Evolutionary conservation across 768 basidiomycete species (phyloP).

Genomic region (Podaxis rugospora): DNA sequence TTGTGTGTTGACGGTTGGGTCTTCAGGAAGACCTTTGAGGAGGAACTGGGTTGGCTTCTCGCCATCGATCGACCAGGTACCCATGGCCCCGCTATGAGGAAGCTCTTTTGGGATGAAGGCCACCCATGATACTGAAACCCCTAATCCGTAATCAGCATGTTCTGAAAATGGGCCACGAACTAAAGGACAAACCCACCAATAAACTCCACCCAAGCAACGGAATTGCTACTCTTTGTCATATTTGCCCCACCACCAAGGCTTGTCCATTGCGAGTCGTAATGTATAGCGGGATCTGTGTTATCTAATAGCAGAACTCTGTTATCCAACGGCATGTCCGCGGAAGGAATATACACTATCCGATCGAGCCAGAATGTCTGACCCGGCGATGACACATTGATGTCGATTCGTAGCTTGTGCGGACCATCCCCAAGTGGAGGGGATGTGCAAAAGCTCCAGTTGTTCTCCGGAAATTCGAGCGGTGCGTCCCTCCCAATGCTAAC

Average conservation of each 20-base stretch:
- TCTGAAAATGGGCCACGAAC: constrained; percentile 10
- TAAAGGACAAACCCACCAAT: constrained; percentile 15
- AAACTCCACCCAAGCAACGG: constrained; percentile 19
- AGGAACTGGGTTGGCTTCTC: constrained; percentile 14
- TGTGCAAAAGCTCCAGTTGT: constrained; percentile 22
- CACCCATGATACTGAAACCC: constrained; percentile 11
- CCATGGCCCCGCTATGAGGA: constrained; percentile 7
- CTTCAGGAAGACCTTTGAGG: constrained; percentile 16
- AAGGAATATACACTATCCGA: constrained; percentile 22
- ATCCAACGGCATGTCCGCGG: constrained; percentile 15
- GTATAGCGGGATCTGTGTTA: constrained; percentile 17
- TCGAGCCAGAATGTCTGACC: constrained; percentile 26
- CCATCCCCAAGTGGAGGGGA: constrained; percentile 18
- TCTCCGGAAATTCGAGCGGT: constrained; percentile 17
- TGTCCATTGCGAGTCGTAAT: constrained; percentile 20
- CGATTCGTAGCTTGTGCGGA: constrained; percentile 21
- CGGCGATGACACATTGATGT: constrained; percentile 7
- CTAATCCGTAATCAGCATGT: constrained; percentile 11
- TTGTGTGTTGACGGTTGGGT: neutral
- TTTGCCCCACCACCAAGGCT: constrained; percentile 16
- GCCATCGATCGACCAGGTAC: constrained; percentile 20
- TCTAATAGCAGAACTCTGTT: constrained; percentile 17
- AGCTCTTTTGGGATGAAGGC: constrained; percentile 10
- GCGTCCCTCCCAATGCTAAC: constrained; percentile 17
- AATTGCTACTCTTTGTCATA: constrained; percentile 13